Percentiles rank a stretch among this genome's conserved stretches.
Evolutionary conservation across 495 filamentous ascomycete species (phyloP).

Genomic region (Penicillium ochrochloron): DNA sequence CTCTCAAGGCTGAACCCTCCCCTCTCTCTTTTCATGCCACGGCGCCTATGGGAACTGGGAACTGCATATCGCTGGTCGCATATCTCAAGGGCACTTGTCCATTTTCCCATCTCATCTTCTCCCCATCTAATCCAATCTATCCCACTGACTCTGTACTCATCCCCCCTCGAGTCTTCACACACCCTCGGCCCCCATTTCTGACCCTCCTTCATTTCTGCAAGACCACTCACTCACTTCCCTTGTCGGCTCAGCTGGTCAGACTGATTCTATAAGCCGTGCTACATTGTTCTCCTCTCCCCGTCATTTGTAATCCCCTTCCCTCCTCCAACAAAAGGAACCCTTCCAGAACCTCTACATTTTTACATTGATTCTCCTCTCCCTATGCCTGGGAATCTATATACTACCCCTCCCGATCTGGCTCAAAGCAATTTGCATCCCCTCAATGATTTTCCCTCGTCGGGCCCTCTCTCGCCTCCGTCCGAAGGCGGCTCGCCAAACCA

Average conservation of each 20-base stretch:
- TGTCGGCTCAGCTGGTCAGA: not conserved
- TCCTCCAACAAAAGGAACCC: not conserved
- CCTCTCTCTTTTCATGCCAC: conserved; percentile 3
- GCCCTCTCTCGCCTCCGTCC: conserved; percentile 27
- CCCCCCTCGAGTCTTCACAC: not conserved
- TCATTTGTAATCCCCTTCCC: conserved; percentile 1
- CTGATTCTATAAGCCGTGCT: not conserved
- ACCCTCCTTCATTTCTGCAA: conserved; percentile 4
- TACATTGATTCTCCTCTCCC: not conserved
- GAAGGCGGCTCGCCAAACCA: conserved; percentile 21
- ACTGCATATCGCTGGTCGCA: not conserved
- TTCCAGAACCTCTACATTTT: not conserved
- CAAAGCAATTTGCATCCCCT: conserved; percentile 13
- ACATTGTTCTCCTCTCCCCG: not conserved
- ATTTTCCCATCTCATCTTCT: not conserved
- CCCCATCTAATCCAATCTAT: not conserved
- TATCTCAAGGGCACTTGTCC: not conserved
- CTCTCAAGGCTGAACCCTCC: conserved; percentile 10
- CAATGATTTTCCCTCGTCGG: conserved; percentile 25
- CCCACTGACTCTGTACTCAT: not conserved
- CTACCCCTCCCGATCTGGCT: conserved; percentile 15
- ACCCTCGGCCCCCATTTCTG: conserved; percentile 10
- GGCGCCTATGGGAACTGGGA: not conserved
- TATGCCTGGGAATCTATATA: conserved; percentile 28
- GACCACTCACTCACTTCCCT: not conserved